A percentile compares a stretch with the other conserved stretches of the same genome.
phyloP scores from a whole-genome alignment of 2,329 filamentous ascomycete species.

The Cordyceps militaris region DNA sequence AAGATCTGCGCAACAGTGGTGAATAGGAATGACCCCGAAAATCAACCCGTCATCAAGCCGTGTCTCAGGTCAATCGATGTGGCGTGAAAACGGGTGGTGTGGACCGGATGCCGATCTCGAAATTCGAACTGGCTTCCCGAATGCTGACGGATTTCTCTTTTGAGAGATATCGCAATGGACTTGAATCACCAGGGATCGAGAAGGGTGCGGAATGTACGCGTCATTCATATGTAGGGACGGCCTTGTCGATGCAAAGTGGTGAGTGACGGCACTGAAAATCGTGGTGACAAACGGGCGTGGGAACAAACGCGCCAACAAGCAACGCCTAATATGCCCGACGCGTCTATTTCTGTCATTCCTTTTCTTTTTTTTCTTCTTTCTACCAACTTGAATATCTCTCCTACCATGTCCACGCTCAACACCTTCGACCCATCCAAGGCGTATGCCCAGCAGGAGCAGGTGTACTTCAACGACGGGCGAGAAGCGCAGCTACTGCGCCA shows the following conservation, averaged over 20 bases:
- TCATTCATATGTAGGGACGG: not conserved
- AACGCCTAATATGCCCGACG: not conserved
- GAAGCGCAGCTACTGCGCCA: conserved; percentile 68
- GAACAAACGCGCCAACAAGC: not conserved
- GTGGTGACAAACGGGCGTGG: no score
- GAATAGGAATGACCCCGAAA: not conserved
- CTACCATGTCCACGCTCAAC: not conserved
- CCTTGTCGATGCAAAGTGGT: not conserved
- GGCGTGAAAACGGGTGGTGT: not conserved
- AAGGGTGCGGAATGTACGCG: not conserved
- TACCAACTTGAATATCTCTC: not conserved
- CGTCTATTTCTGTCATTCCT: not conserved
- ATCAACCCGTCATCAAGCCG: not conserved
- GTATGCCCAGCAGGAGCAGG: conserved; percentile 34
- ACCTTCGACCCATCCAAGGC: conserved; percentile 32
- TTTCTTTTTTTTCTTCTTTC: no score
- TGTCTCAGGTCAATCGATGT: not conserved
- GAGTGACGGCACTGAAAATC: not conserved
- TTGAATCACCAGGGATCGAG: not conserved
- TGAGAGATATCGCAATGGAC: not conserved
- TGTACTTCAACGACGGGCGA: conserved; percentile 60
- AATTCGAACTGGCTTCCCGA: no score
- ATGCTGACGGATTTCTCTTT: no score
- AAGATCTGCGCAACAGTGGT: not conserved
- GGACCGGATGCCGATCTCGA: not conserved